Evolutionary conservation across 1,284 basidiomycete species (phyloP).

Genomic region (Laetiporus sulphureus): DNA sequence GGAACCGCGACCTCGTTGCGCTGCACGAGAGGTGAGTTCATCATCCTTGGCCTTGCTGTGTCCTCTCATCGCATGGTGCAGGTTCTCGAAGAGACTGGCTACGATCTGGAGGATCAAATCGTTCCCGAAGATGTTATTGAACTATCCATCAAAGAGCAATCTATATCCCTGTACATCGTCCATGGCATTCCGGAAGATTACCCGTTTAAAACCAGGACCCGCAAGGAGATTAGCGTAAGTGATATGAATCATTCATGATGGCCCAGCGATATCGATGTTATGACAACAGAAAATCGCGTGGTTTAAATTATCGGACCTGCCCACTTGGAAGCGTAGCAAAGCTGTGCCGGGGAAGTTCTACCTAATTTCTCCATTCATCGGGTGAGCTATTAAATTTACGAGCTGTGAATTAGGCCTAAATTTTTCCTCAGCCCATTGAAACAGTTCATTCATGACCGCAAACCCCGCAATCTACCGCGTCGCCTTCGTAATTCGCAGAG

Average conservation of each 20-base stretch:
- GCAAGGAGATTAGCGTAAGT: conserved; percentile 97
- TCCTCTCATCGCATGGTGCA: conserved; percentile 25
- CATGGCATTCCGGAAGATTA: conserved; percentile 87
- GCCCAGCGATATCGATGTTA: no score
- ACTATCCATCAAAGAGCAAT: conserved; percentile 84
- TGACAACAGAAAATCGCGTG: conserved; percentile 84
- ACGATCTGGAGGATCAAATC: conserved; percentile 72
- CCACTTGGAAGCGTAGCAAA: conserved; percentile 88
- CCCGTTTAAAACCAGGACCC: conserved; percentile 87
- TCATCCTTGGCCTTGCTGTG: not conserved
- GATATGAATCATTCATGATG: conserved; percentile 4
- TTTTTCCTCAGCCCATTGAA: conserved; percentile 48
- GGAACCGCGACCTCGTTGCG: conserved; percentile 80
- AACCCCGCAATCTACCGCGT: conserved; percentile 30
- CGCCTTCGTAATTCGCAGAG: conserved; percentile 18
- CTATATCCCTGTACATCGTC: conserved; percentile 89
- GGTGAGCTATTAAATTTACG: conserved; percentile 41
- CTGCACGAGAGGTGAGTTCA: conserved; percentile 76
- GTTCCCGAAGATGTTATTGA: conserved; percentile 73
- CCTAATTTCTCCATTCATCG: conserved; percentile 92
- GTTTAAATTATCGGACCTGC: conserved; percentile 88
- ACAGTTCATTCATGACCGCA: conserved; percentile 41
- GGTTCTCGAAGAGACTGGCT: conserved; percentile 94
- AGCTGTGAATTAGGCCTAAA: not conserved
- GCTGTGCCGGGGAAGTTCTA: conserved; percentile 81